These are phyloP conservation scores for Epichloe coenophiala DNA, from an alignment of 2,329 filamentous ascomycete species.

Conservation along the genomic window DNA sequence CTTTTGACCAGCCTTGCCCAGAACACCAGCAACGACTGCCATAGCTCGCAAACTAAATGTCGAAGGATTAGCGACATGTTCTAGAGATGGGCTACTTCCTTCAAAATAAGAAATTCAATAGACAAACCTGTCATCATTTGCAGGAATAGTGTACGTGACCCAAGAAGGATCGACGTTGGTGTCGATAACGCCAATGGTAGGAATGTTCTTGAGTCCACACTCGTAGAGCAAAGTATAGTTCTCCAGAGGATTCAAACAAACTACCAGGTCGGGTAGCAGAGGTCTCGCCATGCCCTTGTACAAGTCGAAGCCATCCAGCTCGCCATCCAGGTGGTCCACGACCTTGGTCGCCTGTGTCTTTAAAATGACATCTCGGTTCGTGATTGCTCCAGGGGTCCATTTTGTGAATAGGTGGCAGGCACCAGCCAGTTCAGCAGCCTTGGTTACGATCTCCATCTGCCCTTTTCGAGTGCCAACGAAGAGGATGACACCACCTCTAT, in stretches of 20 bases:
- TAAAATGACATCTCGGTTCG: slow-evolving; percentile 87
- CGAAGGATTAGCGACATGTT: slow-evolving; percentile 3
- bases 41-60: slow-evolving; percentile 58
- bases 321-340: slow-evolving; percentile 59
- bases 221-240: slow-evolving; percentile 86
- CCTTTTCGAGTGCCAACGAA: slow-evolving; percentile 81
- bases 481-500: slow-evolving; percentile 69
- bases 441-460: slow-evolving; percentile 68
- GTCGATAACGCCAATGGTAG: slow-evolving; percentile 89
- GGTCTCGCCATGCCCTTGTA: slow-evolving; percentile 50
- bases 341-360: slow-evolving; percentile 55
- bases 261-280: slow-evolving; percentile 76
- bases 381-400: slow-evolving; percentile 86
- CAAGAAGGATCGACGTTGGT: slow-evolving; percentile 85
- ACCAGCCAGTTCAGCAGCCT: slow-evolving; percentile 62
- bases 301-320: slow-evolving; percentile 46
- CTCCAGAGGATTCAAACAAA: slow-evolving; percentile 85
- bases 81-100: no score
- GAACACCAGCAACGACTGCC: slow-evolving; percentile 68
- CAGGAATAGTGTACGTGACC: slow-evolving; percentile 93
- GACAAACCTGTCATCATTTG: slow-evolving; percentile 81
- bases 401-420: slow-evolving; percentile 84
- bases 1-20: slow-evolving; percentile 71
- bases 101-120: not conserved
- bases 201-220: slow-evolving; percentile 75